Base-by-base conservation (phyloP, 306 rosid species). In the Corylus heterophylla region DNA sequence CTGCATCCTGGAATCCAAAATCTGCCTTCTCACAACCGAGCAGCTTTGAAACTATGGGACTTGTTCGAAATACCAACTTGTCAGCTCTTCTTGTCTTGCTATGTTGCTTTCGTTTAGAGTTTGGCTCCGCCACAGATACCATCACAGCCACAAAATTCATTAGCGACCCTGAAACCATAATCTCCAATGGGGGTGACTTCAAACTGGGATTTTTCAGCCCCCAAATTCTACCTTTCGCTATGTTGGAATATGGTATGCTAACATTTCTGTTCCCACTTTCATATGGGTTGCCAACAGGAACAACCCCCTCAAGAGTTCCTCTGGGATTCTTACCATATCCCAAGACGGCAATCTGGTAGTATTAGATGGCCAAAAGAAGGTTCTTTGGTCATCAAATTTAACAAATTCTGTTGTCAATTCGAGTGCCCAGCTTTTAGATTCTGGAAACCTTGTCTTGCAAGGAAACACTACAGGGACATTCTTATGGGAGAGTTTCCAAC, bases 211-310 rank as follows among this genome's bases (percentile, higher is more conserved):
- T 89, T 79, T 89, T 83, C 66, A 79, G 54, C 78, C 88, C 82
- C 17, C 0, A 31, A 81, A 73, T 67, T 52, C 35, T 31, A 31
- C 2, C 35, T 31, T 31, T 31, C 35, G 35, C 35, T 31, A 31
- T 31, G 35, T 31, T 31, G 35, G 35, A 7, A 52, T 89, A 5
- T 89, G 89, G 93, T 84, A 81, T 52, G 25, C 55, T 44, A 42
- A 31, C 2, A 54, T 79, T 12, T 9, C 74, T 10, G 18, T 11
- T 25, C 62, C 70, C 16, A 22, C 6, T 25, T 29, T 77, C 59
- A 47, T 87, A 18, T 89, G 90, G 93, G 80, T 87, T 16, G 89
- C 88, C 31, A 87, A 81, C 52, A 83, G 82, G 81, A 72, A 56
- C 16, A 45, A 67, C 35, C 86, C 90, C 0, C 42, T 89, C 3